Conservation (phyloP, 2,329 filamentous ascomycete genomes). For the Curvularia sp. region DNA sequence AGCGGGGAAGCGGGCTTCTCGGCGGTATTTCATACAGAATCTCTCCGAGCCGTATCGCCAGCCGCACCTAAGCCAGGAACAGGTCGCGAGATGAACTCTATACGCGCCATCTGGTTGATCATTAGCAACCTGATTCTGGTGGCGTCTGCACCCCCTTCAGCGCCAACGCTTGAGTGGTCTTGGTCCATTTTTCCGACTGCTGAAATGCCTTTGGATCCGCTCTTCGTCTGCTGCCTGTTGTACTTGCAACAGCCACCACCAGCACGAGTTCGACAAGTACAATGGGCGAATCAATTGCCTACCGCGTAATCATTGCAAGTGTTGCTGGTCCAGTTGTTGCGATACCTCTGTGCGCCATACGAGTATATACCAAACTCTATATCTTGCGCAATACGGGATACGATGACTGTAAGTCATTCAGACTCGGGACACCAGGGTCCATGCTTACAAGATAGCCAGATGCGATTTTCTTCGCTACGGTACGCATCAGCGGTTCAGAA, state of each 20-base stretch:
- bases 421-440: not conserved
- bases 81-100: conserved; percentile 3
- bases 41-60: conserved; percentile 1
- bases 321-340: conserved; percentile 21
- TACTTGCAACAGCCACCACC: not conserved
- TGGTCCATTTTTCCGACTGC: not conserved
- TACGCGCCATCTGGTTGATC: not conserved
- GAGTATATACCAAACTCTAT: conserved; percentile 23
- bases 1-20: conserved; percentile 1
- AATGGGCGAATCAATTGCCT: conserved; percentile 22
- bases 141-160: not conserved
- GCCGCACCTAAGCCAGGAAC: not conserved
- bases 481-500: not conserved
- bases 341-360: conserved; percentile 20
- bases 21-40: conserved; percentile 1
- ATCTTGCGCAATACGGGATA: conserved; percentile 25
- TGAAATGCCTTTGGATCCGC: not conserved
- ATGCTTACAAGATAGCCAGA: conserved; percentile 8
- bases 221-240: not conserved
- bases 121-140: not conserved
- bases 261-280: not conserved
- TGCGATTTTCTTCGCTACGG: conserved; percentile 18
- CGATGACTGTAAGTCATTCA: conserved; percentile 21
- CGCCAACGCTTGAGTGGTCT: not conserved
- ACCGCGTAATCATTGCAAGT: conserved; percentile 23